Base-by-base conservation (phyloP, 345 rosid genomes). In the Rhizophora apiculata region DNA sequence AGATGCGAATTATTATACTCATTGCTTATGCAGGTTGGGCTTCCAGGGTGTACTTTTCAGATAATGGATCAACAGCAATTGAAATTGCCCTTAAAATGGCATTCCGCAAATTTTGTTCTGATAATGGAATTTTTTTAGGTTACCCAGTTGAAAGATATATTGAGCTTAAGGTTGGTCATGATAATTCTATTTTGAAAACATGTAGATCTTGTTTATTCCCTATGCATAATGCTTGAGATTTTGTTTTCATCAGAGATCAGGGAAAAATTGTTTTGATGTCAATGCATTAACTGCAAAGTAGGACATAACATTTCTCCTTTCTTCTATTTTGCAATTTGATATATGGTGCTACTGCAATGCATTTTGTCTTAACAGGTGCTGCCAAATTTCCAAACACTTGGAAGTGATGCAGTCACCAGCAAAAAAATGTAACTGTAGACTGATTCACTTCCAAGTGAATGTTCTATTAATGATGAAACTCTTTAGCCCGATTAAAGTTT, bases 51-150 rank as follows among this genome's bases (percentile, higher is more conserved):
- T 95, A 74, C 80, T 95, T 90, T 68, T 95, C 99, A 15, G 96
- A 95, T 74, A 92, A 92, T 80, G 97, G 99, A 78, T 90, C 97
- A 62, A 90, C 97, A 34, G 93, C 97, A 64, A 88, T 88, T 60
- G 99, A 95, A 85, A 88, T 95, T 77, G 91, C 96, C 71, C 82
- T 95, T 72, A 92, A 95, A 87, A 95, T 95, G 99, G 96, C 96
- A 67, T 95, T 92, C 77, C 92, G 96, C 64, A 88, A 83, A 79
- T 95, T 83, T 78, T 84, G 72, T 71, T 82, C 63, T 79, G 96
- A 89, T 74, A 83, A 83, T 79, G 86, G 74, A 68, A 76, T 80
- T 60, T 73, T 84, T 58, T 62, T 64, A 20, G 75, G 73, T 57
- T 27, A 61, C 75, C 57, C 76, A 61, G 68, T 67, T 77, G 79